Percentiles rank a stretch among this genome's conserved stretches.
Conservation (phyloP, 1,139 yeast genomes). For the Lodderomyces beijingensis region DNA sequence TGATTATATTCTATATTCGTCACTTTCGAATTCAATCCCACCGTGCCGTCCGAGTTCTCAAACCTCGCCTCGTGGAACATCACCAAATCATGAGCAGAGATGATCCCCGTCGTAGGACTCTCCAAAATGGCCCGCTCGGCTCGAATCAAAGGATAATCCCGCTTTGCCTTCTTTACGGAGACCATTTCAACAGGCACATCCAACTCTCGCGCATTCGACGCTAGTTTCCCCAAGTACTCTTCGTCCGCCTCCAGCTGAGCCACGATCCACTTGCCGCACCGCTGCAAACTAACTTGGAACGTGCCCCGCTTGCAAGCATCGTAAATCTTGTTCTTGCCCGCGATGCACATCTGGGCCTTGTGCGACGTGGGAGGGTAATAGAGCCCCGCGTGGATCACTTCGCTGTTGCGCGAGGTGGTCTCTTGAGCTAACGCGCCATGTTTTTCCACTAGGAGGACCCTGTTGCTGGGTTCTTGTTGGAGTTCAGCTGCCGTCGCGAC, state of each 20-base stretch:
- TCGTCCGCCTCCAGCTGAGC: constrained; percentile 70
- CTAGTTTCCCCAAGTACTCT: constrained; percentile 52
- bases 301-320: constrained; percentile 27
- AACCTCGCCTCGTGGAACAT: constrained; percentile 53
- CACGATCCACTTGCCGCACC: constrained; percentile 86
- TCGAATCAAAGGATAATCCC: constrained; percentile 59
- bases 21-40: constrained; percentile 61
- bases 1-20: constrained; percentile 31
- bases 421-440: constrained; percentile 66
- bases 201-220: constrained; percentile 46
- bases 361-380: constrained; percentile 70
- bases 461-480: constrained; percentile 36
- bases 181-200: constrained; percentile 61
- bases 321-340: constrained; percentile 70
- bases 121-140: constrained; percentile 61
- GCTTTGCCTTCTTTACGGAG: constrained; percentile 36
- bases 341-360: constrained; percentile 65
- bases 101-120: constrained; percentile 84
- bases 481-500: constrained; percentile 75
- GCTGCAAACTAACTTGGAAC: constrained; percentile 47
- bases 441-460: constrained; percentile 66
- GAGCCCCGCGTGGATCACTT: constrained; percentile 88
- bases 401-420: constrained; percentile 84
- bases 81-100: constrained; percentile 75
- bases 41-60: constrained; percentile 55